Base-by-base conservation (phyloP, 208 protist species). In the Crithidia acanthocephali region DNA sequence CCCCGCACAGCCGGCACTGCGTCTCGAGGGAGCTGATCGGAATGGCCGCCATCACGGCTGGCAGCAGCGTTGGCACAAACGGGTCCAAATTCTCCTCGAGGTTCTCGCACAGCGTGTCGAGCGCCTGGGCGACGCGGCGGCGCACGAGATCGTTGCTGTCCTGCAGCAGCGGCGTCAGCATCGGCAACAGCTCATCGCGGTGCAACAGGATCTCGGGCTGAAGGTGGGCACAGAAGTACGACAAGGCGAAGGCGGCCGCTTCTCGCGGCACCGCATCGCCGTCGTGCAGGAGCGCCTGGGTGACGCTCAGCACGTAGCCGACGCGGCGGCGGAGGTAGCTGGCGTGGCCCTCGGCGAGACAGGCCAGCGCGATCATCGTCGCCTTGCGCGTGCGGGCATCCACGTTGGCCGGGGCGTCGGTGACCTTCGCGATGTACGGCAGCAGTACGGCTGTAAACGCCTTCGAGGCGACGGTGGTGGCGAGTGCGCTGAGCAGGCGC, bases 171-270 rank as follows among this genome's bases (percentile, higher is more conserved):
- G 88, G 84, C 20, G 83, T 74, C 53, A 93, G 71, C 72, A 94
- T 80, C 20, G 86, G 84, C 59, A 97, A 79, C 15, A 97, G 71
- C 71, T 68, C 57, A 44, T 73, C 66, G 63, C 95, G 87, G 65
- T 95, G 80, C 4, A 85, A 78, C 7, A 95, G 66, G 18, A 97
- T 94, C 74, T 95, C 90, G 18, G 92, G 92, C 69, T 97, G 89
- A 28, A 97, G 78, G 68, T 93, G 75, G 2, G 65, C 30, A 48
- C 85, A 88, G 57, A 95, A 92, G 67, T 90, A 87, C 8, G 76
- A 83, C n/a, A 93, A 76, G 15, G 92, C 59, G 55, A 93, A 89
- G 42, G 81, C 81, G 28, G 90, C 88, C 13, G 92, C 86, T 58
- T 97, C 92, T 20, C 90, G 87, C 2, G 83, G 72, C 5, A 88